phyloP scores from a whole-genome alignment of 108 stramenopile genomes.

The Skeletonema tropicum region DNA sequence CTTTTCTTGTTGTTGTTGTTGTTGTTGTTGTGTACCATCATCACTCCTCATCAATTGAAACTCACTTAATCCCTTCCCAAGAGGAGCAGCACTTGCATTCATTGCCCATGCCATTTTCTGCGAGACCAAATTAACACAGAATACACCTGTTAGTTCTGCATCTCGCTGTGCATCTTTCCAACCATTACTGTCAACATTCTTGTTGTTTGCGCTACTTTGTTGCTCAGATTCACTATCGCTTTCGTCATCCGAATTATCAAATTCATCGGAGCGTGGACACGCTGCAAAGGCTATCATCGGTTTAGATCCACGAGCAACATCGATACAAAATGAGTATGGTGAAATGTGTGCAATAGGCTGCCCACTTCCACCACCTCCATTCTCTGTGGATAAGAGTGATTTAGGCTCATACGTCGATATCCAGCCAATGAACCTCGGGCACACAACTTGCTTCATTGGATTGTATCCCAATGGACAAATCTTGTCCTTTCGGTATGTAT shows the following conservation, averaged over 20 bases:
- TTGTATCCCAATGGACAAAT: conserved; percentile 32
- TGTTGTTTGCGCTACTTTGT: background rate
- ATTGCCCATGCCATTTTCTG: conserved; percentile 30
- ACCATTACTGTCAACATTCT: background rate
- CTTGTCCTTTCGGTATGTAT: conserved; percentile 29
- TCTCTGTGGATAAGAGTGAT: background rate
- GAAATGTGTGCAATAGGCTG: conserved; percentile 33
- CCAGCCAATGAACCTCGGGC: conserved; percentile 36
- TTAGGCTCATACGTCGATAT: conserved; percentile 29
- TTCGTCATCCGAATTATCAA: conserved; percentile 17
- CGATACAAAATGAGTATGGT: conserved; percentile 36
- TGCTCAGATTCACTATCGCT: background rate
- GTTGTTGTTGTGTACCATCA: background rate
- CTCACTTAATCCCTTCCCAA: conserved; percentile 33
- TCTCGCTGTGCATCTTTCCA: conserved; percentile 39
- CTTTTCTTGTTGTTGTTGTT: background rate
- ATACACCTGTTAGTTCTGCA: conserved; percentile 29
- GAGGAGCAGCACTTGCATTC: conserved; percentile 35
- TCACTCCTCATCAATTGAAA: conserved; percentile 19
- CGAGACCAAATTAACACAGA: conserved; percentile 37
- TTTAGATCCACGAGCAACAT: conserved; percentile 30
- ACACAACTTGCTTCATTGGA: conserved; percentile 38
- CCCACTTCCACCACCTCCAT: background rate
- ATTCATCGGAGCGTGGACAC: conserved; percentile 29
- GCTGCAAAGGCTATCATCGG: conserved; percentile 42